Base-by-base conservation (phyloP, 2,329 filamentous ascomycete species). In the Epichloe gansuensis region DNA sequence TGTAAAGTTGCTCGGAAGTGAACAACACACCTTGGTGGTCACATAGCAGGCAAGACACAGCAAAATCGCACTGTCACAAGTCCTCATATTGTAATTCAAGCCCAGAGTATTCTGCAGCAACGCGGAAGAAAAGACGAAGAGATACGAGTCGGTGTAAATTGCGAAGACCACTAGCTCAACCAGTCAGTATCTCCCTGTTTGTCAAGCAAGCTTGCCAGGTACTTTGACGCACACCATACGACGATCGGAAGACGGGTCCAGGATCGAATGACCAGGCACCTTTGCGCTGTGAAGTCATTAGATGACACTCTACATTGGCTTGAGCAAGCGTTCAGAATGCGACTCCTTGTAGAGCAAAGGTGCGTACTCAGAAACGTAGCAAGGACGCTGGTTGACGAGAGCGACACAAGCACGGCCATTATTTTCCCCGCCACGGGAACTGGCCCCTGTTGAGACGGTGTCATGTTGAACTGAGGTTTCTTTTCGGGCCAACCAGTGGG, bases 1-100 rank as follows among this genome's bases (percentile, higher is more conserved):
- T 9, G 28, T 9, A 0, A 4, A 31, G 1, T 31, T 31, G n/a
- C 31, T 13, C 37, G 3, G 37, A 9, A 17, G 8, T 28, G 8
- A 21, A 59, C 17, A 21, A 21, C 63, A 54, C 50, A 83, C 76
- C 68, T 85, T 85, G 3, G 80, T 82, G 2, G 77, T 78, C 50
- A 84, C 71, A 59, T 85, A 85, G 57, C 76, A 83, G 5, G 75
- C 66, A 2, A 85, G 69, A 61, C 81, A 85, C 1, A 84, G 67
- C 5, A 83, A 57, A 42, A 84, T 80, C 6, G 79, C 78, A 5
- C 75, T 73, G 45, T 78, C 74, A 61, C 81, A 85, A 4, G 78
- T 69, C 2, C 62, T 59, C 3, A 67, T 58, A 23, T 71, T 77
- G 15, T 68, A 70, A 55, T 81, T 77, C 49, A 83, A 69, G 1